phyloP scores from a whole-genome alignment of 345 rosid species.

The Eucalyptus pauciflora region DNA sequence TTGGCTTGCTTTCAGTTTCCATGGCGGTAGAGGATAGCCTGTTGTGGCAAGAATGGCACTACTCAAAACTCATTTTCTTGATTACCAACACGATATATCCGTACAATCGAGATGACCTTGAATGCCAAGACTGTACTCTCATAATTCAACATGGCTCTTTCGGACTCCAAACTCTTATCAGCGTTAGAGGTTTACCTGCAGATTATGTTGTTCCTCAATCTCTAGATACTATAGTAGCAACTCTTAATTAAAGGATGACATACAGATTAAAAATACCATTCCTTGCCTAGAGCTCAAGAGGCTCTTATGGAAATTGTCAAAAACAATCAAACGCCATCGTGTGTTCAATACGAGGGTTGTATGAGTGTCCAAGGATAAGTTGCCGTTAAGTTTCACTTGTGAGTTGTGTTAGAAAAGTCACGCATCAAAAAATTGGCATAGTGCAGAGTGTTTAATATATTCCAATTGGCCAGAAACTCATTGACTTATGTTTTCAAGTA shows the following conservation, averaged over 20 bases:
- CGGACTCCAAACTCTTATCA: neutral
- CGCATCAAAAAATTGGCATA: accelerated
- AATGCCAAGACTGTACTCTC: neutral
- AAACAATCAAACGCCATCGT: neutral
- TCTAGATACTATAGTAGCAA: neutral
- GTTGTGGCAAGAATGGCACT: neutral
- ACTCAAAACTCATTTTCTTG: neutral
- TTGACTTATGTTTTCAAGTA: neutral
- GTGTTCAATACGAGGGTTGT: neutral
- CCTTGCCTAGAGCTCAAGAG: neutral
- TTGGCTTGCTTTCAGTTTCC: neutral
- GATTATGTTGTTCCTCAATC: neutral
- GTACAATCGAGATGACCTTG: neutral
- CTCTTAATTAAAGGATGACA: neutral
- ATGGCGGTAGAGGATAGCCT: neutral
- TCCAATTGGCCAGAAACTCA: neutral
- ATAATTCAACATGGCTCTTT: neutral
- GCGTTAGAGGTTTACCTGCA: neutral
- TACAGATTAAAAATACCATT: neutral
- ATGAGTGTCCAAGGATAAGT: neutral
- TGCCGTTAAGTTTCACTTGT: neutral
- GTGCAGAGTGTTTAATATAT: neutral
- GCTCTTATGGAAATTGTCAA: neutral
- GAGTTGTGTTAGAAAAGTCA: neutral
- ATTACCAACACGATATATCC: neutral